Percentiles rank a stretch among this genome's conserved stretches.
phyloP scores from a whole-genome alignment of 352 stramenopile species.

The Pythium periplocum region DNA sequence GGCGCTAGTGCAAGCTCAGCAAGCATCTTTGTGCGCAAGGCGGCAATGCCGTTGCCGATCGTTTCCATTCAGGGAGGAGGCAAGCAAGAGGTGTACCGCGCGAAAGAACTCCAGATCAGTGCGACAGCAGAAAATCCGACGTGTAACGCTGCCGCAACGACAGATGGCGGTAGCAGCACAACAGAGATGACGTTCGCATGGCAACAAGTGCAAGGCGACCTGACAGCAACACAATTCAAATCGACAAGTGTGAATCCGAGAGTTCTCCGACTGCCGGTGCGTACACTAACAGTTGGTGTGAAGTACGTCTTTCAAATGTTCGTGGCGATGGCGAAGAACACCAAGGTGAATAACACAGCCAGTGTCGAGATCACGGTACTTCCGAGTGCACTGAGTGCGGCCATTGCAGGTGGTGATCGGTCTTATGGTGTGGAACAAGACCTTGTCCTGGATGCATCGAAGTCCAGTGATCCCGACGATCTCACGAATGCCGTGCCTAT shows the following conservation, averaged over 20 bases:
- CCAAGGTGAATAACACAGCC: constrained; percentile 41
- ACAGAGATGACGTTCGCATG: constrained; percentile 54
- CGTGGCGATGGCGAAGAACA: constrained; percentile 41
- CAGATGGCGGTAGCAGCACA: constrained; percentile 6
- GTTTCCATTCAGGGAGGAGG: constrained; percentile 47
- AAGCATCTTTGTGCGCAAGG: constrained; percentile 37
- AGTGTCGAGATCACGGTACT: constrained; percentile 39
- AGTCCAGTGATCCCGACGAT: constrained; percentile 48
- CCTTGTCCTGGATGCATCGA: constrained; percentile 39
- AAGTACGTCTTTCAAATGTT: constrained; percentile 56
- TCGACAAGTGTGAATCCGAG: constrained; percentile 51
- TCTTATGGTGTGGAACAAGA: constrained; percentile 49
- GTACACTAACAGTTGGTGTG: constrained; percentile 44
- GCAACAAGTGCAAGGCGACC: constrained; percentile 39
- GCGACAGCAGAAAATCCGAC: constrained; percentile 39
- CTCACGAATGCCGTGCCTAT: constrained; percentile 27
- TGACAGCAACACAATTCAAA: constrained; percentile 32
- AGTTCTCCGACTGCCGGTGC: constrained; percentile 39
- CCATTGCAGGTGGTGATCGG: constrained; percentile 39
- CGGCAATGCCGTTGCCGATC: constrained; percentile 39
- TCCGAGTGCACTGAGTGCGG: constrained; percentile 29
- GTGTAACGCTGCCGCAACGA: constrained; percentile 18
- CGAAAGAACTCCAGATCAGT: constrained; percentile 35
- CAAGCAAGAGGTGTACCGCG: constrained; percentile 29
- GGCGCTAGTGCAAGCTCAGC: constrained; percentile 36